Percentiles rank a stretch among this genome's conserved stretches.
Evolutionary conservation across 2,329 filamentous ascomycete species (phyloP).

Genomic region (Cryphonectria japonica): DNA sequence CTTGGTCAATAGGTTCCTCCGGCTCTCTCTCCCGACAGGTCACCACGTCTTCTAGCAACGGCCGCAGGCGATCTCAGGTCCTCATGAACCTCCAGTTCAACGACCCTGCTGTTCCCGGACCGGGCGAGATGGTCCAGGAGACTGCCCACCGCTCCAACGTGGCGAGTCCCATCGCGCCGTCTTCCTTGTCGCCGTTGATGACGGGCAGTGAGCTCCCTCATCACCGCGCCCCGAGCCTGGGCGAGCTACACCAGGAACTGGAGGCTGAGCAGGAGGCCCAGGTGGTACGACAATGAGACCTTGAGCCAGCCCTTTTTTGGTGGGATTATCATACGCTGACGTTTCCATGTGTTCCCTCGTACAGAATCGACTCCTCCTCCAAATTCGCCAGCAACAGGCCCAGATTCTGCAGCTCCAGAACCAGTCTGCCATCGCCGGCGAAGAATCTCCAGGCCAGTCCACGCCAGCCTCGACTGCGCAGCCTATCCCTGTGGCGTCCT

Average conservation of each 20-base stretch:
- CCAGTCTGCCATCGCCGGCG: constrained; percentile 43
- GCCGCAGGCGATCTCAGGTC: constrained; percentile 68
- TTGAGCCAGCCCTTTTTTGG: not conserved
- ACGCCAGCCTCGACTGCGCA: constrained; percentile 29
- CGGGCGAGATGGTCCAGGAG: constrained; percentile 68
- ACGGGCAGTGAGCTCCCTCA: constrained; percentile 60
- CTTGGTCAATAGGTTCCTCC: constrained; percentile 25
- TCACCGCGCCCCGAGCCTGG: constrained; percentile 70
- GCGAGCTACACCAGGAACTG: constrained; percentile 77
- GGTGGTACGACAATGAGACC: constrained; percentile 56
- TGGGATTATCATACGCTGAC: constrained; percentile 2
- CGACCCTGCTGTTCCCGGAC: constrained; percentile 68
- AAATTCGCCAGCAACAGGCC: constrained; percentile 77
- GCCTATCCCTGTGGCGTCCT: constrained; percentile 33
- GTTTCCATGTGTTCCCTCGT: not conserved
- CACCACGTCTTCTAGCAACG: constrained; percentile 35
- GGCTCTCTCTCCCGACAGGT: constrained; percentile 28
- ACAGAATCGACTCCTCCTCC: constrained; percentile 74
- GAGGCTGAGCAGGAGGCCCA: constrained; percentile 80
- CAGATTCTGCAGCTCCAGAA: constrained; percentile 66
- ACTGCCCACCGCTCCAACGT: constrained; percentile 42
- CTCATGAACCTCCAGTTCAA: constrained; percentile 76
- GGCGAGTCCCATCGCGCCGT: constrained; percentile 20
- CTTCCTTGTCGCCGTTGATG: constrained; percentile 43
- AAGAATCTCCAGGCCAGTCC: constrained; percentile 42